These are phyloP conservation scores for Sicyos edulis DNA, from an alignment of 306 rosid species.

Conservation along the genomic window DNA sequence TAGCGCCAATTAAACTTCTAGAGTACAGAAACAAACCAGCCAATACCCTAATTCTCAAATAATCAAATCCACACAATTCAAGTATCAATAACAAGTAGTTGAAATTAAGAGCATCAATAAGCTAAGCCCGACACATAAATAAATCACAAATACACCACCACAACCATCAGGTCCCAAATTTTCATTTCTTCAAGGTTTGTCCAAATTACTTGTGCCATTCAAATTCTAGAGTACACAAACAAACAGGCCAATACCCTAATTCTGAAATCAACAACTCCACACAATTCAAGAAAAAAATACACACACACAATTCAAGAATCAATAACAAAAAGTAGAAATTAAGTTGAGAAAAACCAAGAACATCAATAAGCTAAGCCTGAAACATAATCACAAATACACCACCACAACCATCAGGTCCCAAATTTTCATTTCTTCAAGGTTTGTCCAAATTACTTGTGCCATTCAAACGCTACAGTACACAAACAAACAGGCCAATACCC, in stretches of 20 bases:
- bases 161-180: too few relatives aligned
- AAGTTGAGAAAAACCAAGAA: not conserved
- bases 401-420: too few relatives aligned
- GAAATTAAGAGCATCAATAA: not conserved
- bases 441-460: not conserved
- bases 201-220: not conserved
- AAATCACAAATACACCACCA: too few relatives aligned
- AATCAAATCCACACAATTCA: slow-evolving; percentile 1
- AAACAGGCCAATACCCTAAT: not conserved
- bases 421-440: slow-evolving; percentile 11
- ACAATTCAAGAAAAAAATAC: not conserved
- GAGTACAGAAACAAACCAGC: not conserved
- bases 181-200: slow-evolving; percentile 14
- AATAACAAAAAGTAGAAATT: not conserved
- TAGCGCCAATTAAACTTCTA: not conserved
- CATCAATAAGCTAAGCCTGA: not conserved
- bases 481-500: not conserved
- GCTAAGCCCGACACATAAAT: too few relatives aligned
- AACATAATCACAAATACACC: too few relatives aligned
- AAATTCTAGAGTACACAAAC: not conserved
- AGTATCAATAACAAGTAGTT: not conserved
- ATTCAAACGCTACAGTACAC: not conserved
- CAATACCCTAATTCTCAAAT: not conserved
- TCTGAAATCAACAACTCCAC: not conserved
- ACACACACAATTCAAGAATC: not conserved